Base-by-base conservation (phyloP, 2,329 filamentous ascomycete species). In the Colletotrichum euphorbiae region DNA sequence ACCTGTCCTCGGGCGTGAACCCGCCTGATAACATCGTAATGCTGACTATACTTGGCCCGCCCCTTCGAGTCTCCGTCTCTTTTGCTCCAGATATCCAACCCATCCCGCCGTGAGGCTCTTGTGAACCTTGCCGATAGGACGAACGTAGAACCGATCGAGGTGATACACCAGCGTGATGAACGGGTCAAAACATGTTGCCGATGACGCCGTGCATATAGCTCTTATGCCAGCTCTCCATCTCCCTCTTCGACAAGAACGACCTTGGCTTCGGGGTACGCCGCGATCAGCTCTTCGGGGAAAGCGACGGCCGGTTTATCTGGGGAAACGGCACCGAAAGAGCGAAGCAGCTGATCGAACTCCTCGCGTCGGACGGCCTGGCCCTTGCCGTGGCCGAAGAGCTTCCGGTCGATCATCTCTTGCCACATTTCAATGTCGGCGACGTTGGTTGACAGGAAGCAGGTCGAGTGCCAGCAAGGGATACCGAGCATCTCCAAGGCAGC, bases 231-330 rank as follows among this genome's bases (percentile, higher is more conserved):
- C 72, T 70, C n/a, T 72, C 72, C 0, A 73, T 70, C 45, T 76
- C 74, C 24, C 72, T 70, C n/a, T 77, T 77, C 77, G 0, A 68
- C 60, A 69, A 77, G 77, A 28, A 83, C 77, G 9, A 83, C 79
- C 54, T 78, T 79, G 8, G 81, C 81, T 24, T 82, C 75, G 0
- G 82, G 81, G 61, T 82, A 83, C 15, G 82, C 66, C 31, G 78
- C 75, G 57, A 83, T 69, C 24, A 83, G 71, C 52, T 83, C 80
- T 36, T 77, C 74, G 21, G 67, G 75, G 17, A 82, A 75, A 38
- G 78, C 71, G 28, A 73, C 76, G 3, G 76, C 76, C 1, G 82
- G 82, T 1, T 77, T 71, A 66, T 84, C 82, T 11, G 71, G 72
- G 4, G 80, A 81, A 11, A 79, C 77, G 15, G 79, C 81, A 2